phyloP scores from a whole-genome alignment of 805 yeast species.

The Candida krabiensis region DNA sequence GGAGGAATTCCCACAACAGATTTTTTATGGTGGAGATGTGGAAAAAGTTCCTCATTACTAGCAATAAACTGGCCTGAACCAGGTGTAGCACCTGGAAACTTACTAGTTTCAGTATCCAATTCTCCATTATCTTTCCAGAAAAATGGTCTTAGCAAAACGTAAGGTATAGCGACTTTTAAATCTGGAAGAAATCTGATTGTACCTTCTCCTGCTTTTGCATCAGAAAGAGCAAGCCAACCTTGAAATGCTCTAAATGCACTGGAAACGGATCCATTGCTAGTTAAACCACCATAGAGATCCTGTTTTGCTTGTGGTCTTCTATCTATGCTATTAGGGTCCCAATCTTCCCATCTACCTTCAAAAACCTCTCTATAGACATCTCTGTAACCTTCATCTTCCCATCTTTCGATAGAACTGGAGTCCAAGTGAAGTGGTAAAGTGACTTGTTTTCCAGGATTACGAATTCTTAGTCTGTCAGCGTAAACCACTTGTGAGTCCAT shows the following conservation, averaged over 20 bases:
- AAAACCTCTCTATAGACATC: slow-evolving; percentile 35
- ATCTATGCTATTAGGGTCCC: slow-evolving; percentile 38
- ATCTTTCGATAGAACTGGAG: slow-evolving; percentile 41
- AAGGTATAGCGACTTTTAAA: slow-evolving; percentile 38
- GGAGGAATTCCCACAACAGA: slow-evolving; percentile 36
- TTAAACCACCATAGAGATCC: slow-evolving; percentile 33
- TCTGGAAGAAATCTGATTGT: slow-evolving; percentile 39
- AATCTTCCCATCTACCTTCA: slow-evolving; percentile 41
- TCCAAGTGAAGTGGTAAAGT: slow-evolving; percentile 40
- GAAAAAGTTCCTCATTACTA: slow-evolving; percentile 27
- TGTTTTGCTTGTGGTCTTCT: slow-evolving; percentile 33
- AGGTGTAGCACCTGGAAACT: slow-evolving; percentile 35
- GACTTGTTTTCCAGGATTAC: slow-evolving; percentile 37
- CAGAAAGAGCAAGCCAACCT: slow-evolving; percentile 45
- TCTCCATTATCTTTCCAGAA: slow-evolving; percentile 32
- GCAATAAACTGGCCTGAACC: slow-evolving; percentile 36
- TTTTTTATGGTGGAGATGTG: slow-evolving; percentile 33
- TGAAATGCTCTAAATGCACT: slow-evolving; percentile 40
- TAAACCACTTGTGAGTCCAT: slow-evolving; percentile 35
- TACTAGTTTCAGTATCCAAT: slow-evolving; percentile 29
- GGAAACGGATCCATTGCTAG: slow-evolving; percentile 16
- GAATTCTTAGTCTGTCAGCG: slow-evolving; percentile 42
- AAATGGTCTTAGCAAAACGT: slow-evolving; percentile 41
- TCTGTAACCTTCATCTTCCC: slow-evolving; percentile 42
- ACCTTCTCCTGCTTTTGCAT: slow-evolving; percentile 38